Conservation (phyloP, 768 basidiomycete species). For the Kwoniella pini region DNA sequence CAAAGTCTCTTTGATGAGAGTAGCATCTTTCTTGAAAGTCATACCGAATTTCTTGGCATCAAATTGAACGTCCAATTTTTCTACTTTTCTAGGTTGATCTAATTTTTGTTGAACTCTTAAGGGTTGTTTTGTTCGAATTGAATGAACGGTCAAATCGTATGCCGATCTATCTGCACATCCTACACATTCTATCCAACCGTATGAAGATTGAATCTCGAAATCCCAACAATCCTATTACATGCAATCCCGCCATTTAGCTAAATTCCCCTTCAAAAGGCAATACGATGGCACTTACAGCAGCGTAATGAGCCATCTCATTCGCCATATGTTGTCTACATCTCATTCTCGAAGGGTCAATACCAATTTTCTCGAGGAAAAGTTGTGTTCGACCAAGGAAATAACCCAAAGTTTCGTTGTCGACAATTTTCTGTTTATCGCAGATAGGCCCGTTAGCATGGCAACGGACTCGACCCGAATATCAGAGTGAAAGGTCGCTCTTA, state of each 20-base stretch:
- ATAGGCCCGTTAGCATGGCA: background rate
- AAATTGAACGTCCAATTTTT: conserved; percentile 75
- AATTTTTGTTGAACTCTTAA: conserved; percentile 83
- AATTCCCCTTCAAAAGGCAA: too few relatives aligned
- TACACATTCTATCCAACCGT: conserved; percentile 97
- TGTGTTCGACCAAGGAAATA: conserved; percentile 94
- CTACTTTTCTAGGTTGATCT: conserved; percentile 78
- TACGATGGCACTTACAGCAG: conserved; percentile 63
- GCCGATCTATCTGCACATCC: conserved; percentile 98
- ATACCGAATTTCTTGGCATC: conserved; percentile 88
- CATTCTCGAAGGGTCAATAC: conserved; percentile 76
- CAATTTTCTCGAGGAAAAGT: conserved; percentile 85
- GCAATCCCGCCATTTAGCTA: too few relatives aligned
- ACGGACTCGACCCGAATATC: background rate
- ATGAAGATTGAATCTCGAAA: conserved; percentile 91
- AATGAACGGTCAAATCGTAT: conserved; percentile 90
- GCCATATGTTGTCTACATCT: conserved; percentile 98
- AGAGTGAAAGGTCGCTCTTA: conserved; percentile 22
- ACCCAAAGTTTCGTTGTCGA: conserved; percentile 96
- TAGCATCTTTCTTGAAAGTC: conserved; percentile 80
- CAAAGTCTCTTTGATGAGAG: conserved; percentile 60
- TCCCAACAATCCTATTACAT: conserved; percentile 83
- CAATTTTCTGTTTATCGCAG: conserved; percentile 61
- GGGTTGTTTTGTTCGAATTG: conserved; percentile 75
- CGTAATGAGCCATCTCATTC: conserved; percentile 99